Base-by-base conservation (phyloP, 2,329 filamentous ascomycete species). In the Graphilbum fragrans region DNA sequence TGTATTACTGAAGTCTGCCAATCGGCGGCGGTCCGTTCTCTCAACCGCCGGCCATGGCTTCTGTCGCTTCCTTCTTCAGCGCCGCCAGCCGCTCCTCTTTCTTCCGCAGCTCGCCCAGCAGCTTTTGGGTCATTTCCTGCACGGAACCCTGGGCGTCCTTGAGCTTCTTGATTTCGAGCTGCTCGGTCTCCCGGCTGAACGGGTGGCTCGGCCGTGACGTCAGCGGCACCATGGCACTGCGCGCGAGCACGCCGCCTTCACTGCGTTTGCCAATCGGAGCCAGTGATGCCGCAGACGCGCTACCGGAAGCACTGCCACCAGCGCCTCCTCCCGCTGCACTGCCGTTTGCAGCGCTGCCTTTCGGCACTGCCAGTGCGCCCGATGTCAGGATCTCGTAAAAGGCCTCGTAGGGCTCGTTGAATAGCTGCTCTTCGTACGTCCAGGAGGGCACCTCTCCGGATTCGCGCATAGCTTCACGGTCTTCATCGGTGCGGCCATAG, bases 321-420 rank as follows among this genome's bases (percentile, higher is more conserved):
- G 75, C 46, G 85, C 84, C 6, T 73, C 72, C 70, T 49, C 70
- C 59, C 27, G 74, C 76, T 50, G 75, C 78, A 32, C 73, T 75
- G 18, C 72, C 70, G 49, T 70, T 58, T 32, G 73, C 74, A 50
- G 74, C 77, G 34, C 73, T 74, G 41, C 71, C 71, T 41, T 48
- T 46, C 37, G 58, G 47, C 48, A 59, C 55, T 55, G 66, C 48
- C 61, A 70, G 75, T 21, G 79, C 76, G 46, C 85, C 85, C 6
- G 73, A 70, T 2, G 87, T 96, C 46, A 98, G 69, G 22, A 86
- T 69, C 47, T 94, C 86, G 62, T 86, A 95, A 55, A 98, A 90
- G 36, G 83, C 77, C 60, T 94, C 86, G 52, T 87, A 92, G 0
- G 92, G 92, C 61, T 98, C 92, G 63, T 94, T 96, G 70, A 98